Conservation (phyloP, 2,329 filamentous ascomycete genomes). For the Arthrobotrys entomopaga region DNA sequence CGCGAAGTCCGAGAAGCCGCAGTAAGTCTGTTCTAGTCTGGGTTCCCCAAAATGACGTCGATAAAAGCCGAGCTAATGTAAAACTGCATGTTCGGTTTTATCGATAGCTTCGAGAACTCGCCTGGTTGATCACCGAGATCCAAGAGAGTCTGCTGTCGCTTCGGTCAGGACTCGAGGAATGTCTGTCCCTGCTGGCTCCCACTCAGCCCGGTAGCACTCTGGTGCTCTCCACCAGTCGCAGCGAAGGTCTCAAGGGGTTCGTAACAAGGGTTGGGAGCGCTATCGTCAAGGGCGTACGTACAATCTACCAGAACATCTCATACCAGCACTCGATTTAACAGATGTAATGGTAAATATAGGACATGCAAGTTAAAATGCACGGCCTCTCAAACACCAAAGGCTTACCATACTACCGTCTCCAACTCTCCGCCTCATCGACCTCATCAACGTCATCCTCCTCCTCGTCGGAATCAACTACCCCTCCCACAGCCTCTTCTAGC, state of each 20-base stretch:
- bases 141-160: slow-evolving; percentile 71
- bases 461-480: slow-evolving; percentile 58
- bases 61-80: no score
- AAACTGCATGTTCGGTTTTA: no score
- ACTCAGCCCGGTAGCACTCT: slow-evolving; percentile 87
- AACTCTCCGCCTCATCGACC: slow-evolving; percentile 73
- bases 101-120: slow-evolving; percentile 68
- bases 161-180: slow-evolving; percentile 83
- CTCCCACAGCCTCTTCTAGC: slow-evolving; percentile 61
- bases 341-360: slow-evolving; percentile 8
- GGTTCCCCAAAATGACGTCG: no score
- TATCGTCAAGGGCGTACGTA: slow-evolving; percentile 85
- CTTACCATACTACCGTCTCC: slow-evolving; percentile 77
- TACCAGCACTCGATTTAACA: slow-evolving; percentile 14
- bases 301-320: neutral
- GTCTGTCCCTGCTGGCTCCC: slow-evolving; percentile 84
- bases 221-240: slow-evolving; percentile 84
- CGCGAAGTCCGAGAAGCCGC: slow-evolving; percentile 44
- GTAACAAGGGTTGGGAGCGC: slow-evolving; percentile 90
- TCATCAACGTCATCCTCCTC: slow-evolving; percentile 68
- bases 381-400: slow-evolving; percentile 72
- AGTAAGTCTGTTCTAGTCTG: neutral
- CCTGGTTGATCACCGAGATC: slow-evolving; percentile 72
- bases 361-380: slow-evolving; percentile 57
- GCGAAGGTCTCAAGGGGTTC: slow-evolving; percentile 90